These are phyloP conservation scores for Stevia rebaudiana DNA, from an alignment of 140 eudicot genomes.

Conservation along the genomic window DNA sequence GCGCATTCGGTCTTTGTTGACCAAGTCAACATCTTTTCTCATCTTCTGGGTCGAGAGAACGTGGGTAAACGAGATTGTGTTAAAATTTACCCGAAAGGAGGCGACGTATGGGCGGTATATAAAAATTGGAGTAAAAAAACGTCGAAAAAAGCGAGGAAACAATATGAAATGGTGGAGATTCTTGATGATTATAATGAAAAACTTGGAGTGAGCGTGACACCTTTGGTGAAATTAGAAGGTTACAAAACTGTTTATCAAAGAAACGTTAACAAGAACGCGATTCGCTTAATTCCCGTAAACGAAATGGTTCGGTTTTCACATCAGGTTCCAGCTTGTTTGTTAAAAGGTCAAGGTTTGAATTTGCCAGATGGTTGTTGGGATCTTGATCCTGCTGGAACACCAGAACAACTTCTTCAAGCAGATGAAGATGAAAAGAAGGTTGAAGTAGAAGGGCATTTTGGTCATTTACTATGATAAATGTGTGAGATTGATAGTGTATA, in stretches of 20 bases:
- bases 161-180: conserved; percentile 94
- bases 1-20: conserved; percentile 61
- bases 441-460: conserved; percentile 19
- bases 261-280: conserved; percentile 40
- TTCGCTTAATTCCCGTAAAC: conserved; percentile 59
- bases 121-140: conserved; percentile 60
- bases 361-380: conserved; percentile 98
- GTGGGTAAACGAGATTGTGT: conserved; percentile 73
- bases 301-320: conserved; percentile 95
- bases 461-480: conserved; percentile 34
- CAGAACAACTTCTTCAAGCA: conserved; percentile 71
- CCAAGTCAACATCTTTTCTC: conserved; percentile 94
- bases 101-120: conserved; percentile 90
- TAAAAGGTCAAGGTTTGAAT: conserved; percentile 51
- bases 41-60: conserved; percentile 71
- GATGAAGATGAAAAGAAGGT: conserved; percentile 17
- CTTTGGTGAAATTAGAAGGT: conserved; percentile 64
- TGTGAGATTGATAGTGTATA: conserved; percentile 33
- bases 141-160: conserved; percentile 57
- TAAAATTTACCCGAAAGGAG: conserved; percentile 70
- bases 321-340: conserved; percentile 78
- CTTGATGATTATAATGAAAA: conserved; percentile 78
- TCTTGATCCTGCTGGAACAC: conserved; percentile 96
- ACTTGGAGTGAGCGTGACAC: conserved; percentile 63
- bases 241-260: conserved; percentile 81